Conservation (phyloP, 257 asterid species). For the Ajuga chamaepitys region DNA sequence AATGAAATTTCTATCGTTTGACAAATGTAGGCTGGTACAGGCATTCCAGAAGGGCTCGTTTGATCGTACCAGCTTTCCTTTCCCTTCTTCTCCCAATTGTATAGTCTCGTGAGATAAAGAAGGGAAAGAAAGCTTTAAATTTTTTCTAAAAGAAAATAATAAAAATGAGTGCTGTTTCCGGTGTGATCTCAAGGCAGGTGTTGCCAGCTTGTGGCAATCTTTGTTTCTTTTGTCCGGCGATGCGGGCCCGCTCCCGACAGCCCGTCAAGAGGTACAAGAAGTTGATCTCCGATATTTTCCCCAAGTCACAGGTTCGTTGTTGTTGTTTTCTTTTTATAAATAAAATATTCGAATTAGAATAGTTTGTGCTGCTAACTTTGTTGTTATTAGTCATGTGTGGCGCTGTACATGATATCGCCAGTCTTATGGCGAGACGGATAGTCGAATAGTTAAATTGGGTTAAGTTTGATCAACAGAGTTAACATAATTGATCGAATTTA, state of each 20-base stretch:
- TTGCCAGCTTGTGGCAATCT: constrained; percentile 90
- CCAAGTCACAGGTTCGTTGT: constrained; percentile 65
- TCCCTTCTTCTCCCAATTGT: constrained; percentile 48
- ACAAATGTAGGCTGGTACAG: constrained; percentile 52
- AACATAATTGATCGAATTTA: no score
- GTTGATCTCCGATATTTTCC: constrained; percentile 83
- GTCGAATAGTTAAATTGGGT: no score
- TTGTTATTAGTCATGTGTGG: not conserved
- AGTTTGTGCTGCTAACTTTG: not conserved
- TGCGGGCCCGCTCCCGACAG: constrained; percentile 94
- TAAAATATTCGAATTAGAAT: not conserved
- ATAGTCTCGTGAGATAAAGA: constrained; percentile 29
- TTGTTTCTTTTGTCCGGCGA: constrained; percentile 86
- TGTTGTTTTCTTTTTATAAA: not conserved
- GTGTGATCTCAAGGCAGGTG: constrained; percentile 84
- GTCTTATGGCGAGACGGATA: no score
- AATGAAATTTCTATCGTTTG: constrained; percentile 15
- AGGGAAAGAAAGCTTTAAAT: constrained; percentile 65
- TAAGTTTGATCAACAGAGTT: no score
- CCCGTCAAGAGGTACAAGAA: constrained; percentile 99
- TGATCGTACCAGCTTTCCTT: constrained; percentile 46
- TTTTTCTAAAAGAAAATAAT: not conserved
- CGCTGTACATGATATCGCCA: not conserved
- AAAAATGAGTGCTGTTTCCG: constrained; percentile 72
- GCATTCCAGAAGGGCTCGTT: constrained; percentile 38